These are phyloP conservation scores for Raddia guianensis DNA, from an alignment of 176 grass and related monocot species.

Conservation along the genomic window DNA sequence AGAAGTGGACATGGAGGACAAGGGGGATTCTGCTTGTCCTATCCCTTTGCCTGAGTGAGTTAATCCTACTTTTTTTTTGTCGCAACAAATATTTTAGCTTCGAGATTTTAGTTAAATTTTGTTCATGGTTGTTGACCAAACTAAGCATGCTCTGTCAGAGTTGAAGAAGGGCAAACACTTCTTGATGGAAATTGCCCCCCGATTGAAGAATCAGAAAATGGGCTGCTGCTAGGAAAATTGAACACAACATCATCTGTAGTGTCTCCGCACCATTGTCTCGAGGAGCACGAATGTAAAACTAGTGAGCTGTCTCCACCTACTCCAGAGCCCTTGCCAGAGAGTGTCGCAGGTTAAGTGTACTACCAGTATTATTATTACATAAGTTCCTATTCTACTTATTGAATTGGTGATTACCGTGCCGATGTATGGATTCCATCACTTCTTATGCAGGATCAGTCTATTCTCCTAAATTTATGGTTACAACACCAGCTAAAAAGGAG, in stretches of 20 bases:
- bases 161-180: slow-evolving; percentile 19
- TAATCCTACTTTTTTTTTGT: slow-evolving; percentile 25
- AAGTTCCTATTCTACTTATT: slow-evolving; percentile 17
- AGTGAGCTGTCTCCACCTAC: slow-evolving; percentile 42
- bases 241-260: slow-evolving; percentile 28
- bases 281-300: slow-evolving; percentile 23
- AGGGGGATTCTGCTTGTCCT: slow-evolving; percentile 18
- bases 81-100: slow-evolving; percentile 18
- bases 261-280: background rate
- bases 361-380: background rate
- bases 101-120: background rate
- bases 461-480: slow-evolving; percentile 68
- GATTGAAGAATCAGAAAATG: slow-evolving; percentile 42
- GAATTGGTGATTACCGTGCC: slow-evolving; percentile 19
- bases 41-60: slow-evolving; percentile 43
- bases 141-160: slow-evolving; percentile 45
- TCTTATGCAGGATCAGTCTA: slow-evolving; percentile 43
- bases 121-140: slow-evolving; percentile 38
- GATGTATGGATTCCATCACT: slow-evolving; percentile 15
- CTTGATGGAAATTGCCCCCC: slow-evolving; percentile 7
- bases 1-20: slow-evolving; percentile 32
- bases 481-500: slow-evolving; percentile 80
- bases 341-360: slow-evolving; percentile 47
- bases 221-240: slow-evolving; percentile 35
- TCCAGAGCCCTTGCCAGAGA: slow-evolving; percentile 47